phyloP scores from a whole-genome alignment of 2,329 filamentous ascomycete genomes.

The Venturia asperata region DNA sequence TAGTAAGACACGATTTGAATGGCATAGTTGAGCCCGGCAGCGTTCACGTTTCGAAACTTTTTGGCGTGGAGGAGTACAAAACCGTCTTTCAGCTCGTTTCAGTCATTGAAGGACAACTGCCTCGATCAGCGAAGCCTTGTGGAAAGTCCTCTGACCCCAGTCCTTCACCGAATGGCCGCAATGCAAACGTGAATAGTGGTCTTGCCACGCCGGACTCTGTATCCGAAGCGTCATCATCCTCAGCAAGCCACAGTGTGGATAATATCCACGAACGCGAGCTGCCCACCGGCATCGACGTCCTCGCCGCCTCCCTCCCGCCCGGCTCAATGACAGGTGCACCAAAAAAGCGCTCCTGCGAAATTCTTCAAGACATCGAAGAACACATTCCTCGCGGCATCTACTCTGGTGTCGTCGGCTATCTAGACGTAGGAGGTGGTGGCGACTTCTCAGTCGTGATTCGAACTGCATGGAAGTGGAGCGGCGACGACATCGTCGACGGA shows the following conservation, averaged over 20 bases:
- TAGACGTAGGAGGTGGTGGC: slow-evolving; percentile 75
- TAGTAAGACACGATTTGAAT: slow-evolving; percentile 90
- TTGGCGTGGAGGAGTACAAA: slow-evolving; percentile 84
- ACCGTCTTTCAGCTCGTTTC: slow-evolving; percentile 89
- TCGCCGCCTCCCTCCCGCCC: slow-evolving; percentile 63
- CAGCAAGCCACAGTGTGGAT: background rate
- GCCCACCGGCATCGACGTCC: slow-evolving; percentile 64
- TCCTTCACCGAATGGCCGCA: background rate
- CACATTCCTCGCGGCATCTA: slow-evolving; percentile 65
- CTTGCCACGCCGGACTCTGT: slow-evolving; percentile 2
- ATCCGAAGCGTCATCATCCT: background rate
- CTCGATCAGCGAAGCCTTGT: background rate
- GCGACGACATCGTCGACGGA: slow-evolving; percentile 30
- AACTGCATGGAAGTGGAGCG: slow-evolving; percentile 65
- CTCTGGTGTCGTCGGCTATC: slow-evolving; percentile 81
- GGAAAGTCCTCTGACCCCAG: background rate
- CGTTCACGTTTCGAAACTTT: slow-evolving; percentile 68
- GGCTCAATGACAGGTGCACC: slow-evolving; percentile 96
- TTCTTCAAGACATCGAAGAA: slow-evolving; percentile 63
- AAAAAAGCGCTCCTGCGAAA: slow-evolving; percentile 85
- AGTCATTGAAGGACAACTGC: slow-evolving; percentile 65
- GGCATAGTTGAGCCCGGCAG: slow-evolving; percentile 69
- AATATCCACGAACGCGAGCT: background rate
- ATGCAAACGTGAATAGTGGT: background rate
- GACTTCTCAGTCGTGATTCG: slow-evolving; percentile 92